phyloP scores from a whole-genome alignment of 139 green algal genomes.

The Dunaliella sp. region DNA sequence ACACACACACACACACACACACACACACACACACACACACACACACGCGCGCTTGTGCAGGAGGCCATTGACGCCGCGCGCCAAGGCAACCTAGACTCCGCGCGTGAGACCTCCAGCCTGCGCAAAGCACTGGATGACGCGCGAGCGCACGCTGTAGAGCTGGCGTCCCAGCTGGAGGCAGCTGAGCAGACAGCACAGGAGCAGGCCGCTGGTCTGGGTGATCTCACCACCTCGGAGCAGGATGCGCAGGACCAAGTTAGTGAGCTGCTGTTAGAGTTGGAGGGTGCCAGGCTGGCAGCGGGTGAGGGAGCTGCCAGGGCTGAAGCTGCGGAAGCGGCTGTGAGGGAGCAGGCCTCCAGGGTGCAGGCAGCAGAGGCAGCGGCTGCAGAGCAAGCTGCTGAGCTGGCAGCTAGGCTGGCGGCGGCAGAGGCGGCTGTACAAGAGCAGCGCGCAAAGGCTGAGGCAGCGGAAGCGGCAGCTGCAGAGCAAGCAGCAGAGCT shows the following conservation, averaged over 20 bases:
- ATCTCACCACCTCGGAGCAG: too few relatives aligned
- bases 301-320: background rate
- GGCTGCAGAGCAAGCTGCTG: background rate
- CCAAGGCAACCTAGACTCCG: background rate
- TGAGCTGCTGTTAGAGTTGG: background rate
- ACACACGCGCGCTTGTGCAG: too few relatives aligned
- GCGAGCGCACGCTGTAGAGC: background rate
- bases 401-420: background rate
- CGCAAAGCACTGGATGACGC: background rate
- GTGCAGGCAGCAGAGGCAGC: background rate
- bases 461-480: too few relatives aligned
- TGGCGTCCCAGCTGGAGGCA: background rate
- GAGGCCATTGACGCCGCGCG: background rate
- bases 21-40: too few relatives aligned
- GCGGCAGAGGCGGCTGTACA: background rate
- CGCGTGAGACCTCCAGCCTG: background rate
- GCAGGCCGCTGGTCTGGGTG: background rate
- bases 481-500: background rate
- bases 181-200: too few relatives aligned
- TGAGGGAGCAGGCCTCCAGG: background rate
- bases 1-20: too few relatives aligned
- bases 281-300: background rate
- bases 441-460: too few relatives aligned
- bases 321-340: background rate
- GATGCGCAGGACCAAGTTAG: background rate